Conservation (phyloP, 208 protist genomes). For the Leishmania tropica region DNA sequence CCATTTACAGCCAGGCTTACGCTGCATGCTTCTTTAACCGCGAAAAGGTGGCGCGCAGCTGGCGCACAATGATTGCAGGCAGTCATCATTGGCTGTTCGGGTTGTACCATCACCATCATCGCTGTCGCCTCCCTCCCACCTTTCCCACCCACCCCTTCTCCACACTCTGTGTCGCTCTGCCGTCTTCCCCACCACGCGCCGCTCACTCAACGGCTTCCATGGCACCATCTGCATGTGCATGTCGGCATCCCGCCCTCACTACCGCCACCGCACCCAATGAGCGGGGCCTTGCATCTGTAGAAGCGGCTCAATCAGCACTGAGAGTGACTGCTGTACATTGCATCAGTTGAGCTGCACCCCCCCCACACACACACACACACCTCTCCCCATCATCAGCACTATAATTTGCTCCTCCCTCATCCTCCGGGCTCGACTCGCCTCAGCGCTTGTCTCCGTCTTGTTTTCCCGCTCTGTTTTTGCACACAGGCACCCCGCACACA, state of each 20-base stretch:
- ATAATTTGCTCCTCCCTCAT: background rate
- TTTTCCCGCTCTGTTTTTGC: background rate
- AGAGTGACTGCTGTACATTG: background rate
- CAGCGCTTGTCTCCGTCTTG: background rate
- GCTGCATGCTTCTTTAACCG: background rate
- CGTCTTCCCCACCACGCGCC: background rate
- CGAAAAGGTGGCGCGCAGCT: background rate
- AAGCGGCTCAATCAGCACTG: background rate
- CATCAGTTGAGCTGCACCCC: background rate
- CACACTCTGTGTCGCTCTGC: background rate
- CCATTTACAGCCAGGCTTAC: background rate
- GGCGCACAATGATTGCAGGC: background rate
- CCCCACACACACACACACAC: too few relatives aligned
- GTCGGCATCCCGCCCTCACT: background rate
- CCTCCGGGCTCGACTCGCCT: background rate
- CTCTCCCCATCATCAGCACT: background rate
- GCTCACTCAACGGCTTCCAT: background rate
- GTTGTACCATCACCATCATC: background rate
- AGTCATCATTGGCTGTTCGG: background rate
- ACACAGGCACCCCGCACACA: background rate
- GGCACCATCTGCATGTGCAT: background rate
- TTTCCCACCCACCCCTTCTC: background rate
- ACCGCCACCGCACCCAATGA: background rate
- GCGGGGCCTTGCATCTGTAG: background rate
- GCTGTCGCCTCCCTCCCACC: background rate